phyloP scores from a whole-genome alignment of 1,284 basidiomycete genomes.

The Malassezia slooffiae region DNA sequence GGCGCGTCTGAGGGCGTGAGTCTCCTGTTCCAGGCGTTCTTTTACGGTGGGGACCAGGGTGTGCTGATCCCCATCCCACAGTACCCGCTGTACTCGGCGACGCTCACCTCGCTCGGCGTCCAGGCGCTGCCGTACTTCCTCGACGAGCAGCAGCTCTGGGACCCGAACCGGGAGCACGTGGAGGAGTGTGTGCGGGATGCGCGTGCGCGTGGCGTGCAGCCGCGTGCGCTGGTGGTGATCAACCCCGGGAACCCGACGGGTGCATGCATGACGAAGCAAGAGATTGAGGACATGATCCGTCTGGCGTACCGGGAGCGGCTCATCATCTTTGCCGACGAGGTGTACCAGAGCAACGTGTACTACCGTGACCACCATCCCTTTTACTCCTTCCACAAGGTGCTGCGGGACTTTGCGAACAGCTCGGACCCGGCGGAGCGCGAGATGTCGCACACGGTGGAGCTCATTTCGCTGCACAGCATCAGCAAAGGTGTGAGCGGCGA shows the following conservation, averaged over 20 bases:
- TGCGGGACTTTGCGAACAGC: conserved; percentile 28
- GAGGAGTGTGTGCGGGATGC: conserved; percentile 61
- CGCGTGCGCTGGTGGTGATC: conserved; percentile 40
- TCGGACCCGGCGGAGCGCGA: conserved; percentile 19
- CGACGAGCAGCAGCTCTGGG: conserved; percentile 71
- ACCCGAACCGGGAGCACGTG: conserved; percentile 65
- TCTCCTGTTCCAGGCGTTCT: conserved; percentile 71
- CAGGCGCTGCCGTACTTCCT: conserved; percentile 79
- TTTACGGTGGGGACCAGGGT: conserved; percentile 57
- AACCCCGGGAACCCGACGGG: conserved; percentile 46
- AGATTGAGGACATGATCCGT: conserved; percentile 35
- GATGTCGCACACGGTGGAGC: conserved; percentile 34
- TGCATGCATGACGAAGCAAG: conserved; percentile 28
- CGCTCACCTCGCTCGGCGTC: conserved; percentile 73
- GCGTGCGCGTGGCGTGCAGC: conserved; percentile 53
- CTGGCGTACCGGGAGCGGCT: conserved; percentile 37
- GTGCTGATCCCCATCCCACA: conserved; percentile 94
- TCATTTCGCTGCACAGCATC: conserved; percentile 43
- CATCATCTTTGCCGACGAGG: conserved; percentile 43
- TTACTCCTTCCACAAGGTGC: conserved; percentile 42
- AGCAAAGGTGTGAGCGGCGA: conserved; percentile 43
- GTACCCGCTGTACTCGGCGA: conserved; percentile 92
- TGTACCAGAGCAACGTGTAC: conserved; percentile 45
- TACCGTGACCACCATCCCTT: conserved; percentile 36
- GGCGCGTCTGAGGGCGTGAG: conserved; percentile 88